A percentile compares a stretch with the other conserved stretches of the same genome.
Evolutionary conservation across 306 rosid genomes (phyloP).

Genomic region (Hippophae rhamnoides): DNA sequence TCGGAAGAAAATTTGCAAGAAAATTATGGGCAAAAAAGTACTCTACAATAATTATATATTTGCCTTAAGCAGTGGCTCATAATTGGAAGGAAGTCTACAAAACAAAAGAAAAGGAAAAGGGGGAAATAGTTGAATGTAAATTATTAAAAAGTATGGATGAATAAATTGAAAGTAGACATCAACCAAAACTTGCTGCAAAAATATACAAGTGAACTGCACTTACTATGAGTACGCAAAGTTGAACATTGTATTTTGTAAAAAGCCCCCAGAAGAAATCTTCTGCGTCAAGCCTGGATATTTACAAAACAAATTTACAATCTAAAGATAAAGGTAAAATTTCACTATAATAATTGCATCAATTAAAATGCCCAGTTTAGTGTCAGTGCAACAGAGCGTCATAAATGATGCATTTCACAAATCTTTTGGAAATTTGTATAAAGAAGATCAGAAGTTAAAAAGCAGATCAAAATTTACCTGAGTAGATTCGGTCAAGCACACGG

Average conservation of each 20-base stretch:
- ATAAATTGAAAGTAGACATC: not conserved
- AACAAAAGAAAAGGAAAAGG: conserved; percentile 1
- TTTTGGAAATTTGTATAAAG: not conserved
- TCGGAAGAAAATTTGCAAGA: not conserved
- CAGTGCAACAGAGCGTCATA: not conserved
- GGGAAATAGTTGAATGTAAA: not conserved
- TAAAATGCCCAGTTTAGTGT: conserved; percentile 4
- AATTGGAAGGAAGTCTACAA: not conserved
- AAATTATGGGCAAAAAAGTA: not conserved
- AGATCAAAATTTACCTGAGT: conserved; percentile 42
- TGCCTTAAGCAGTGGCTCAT: not conserved
- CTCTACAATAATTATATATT: not conserved
- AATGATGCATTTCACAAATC: too few species aligned
- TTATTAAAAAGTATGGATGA: not conserved
- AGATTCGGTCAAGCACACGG: conserved; percentile 85
- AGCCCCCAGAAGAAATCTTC: conserved; percentile 68
- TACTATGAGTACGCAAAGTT: conserved; percentile 69
- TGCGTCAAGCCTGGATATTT: conserved; percentile 66
- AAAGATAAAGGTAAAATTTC: not conserved
- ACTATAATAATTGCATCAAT: not conserved
- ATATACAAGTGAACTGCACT: conserved; percentile 19
- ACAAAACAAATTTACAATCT: conserved; percentile 5
- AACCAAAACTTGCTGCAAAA: not conserved
- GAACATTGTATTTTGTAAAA: conserved; percentile 58
- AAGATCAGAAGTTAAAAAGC: conserved; percentile 1